These are phyloP conservation scores for Diaporthe vexans DNA, from an alignment of 2,329 filamentous ascomycete species.

Conservation along the genomic window DNA sequence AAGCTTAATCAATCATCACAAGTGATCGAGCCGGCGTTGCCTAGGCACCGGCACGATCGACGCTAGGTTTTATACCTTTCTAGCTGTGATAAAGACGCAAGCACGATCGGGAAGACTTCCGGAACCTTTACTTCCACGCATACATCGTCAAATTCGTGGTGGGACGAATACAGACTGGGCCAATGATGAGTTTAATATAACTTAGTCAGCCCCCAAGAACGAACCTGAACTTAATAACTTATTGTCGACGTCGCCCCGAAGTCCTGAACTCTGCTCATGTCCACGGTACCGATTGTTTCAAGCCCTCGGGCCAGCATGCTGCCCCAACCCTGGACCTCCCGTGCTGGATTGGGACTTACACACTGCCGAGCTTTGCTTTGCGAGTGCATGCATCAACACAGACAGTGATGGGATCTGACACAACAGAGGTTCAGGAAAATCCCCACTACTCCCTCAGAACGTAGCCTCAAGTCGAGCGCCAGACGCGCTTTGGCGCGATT, in stretches of 20 bases:
- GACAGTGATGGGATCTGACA: conserved; percentile 30
- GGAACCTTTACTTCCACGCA: neutral
- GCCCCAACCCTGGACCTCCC: neutral
- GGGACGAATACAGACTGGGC: neutral
- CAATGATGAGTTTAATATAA: neutral
- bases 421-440: conserved; percentile 14
- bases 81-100: neutral
- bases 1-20: neutral
- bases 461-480: conserved; percentile 3
- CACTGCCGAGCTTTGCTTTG: conserved; percentile 19
- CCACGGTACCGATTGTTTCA: neutral
- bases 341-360: neutral
- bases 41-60: neutral
- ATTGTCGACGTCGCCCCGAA: conserved; percentile 26
- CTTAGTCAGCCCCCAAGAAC: neutral
- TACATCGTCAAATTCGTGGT: neutral
- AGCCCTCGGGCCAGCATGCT: neutral
- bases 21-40: neutral
- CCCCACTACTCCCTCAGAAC: neutral
- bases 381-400: conserved; percentile 11
- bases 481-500: neutral
- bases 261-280: conserved; percentile 29
- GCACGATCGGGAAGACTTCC: conserved; percentile 10
- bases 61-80: no score
- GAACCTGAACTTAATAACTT: neutral